A percentile compares a stretch with the other conserved stretches of the same genome.
These are phyloP conservation scores for Talaromyces funiculosus DNA, from an alignment of 2,329 filamentous ascomycete genomes.

Conservation along the genomic window DNA sequence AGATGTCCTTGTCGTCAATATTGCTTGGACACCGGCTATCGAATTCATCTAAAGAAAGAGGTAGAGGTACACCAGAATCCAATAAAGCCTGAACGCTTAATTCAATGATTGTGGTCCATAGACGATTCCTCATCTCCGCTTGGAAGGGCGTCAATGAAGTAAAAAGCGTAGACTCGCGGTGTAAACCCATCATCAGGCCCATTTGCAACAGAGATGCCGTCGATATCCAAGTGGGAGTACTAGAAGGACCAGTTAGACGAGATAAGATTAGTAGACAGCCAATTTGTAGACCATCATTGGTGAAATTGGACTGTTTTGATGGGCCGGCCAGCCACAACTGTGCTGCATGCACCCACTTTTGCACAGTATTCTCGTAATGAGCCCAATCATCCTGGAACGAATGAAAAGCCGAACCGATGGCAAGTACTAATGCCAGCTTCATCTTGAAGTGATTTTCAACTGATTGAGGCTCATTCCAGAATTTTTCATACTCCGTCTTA, in stretches of 20 bases:
- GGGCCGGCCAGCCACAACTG: conserved; percentile 35
- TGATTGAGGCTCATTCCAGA: conserved; percentile 26
- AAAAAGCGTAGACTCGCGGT: conserved; percentile 36
- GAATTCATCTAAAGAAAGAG: conserved; percentile 39
- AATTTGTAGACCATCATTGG: conserved; percentile 30
- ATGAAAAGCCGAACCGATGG: conserved; percentile 26
- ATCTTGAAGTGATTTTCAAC: conserved; percentile 20
- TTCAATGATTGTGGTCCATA: conserved; percentile 55
- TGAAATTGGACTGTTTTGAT: conserved; percentile 25
- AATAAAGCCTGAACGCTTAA: conserved; percentile 53
- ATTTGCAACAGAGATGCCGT: conserved; percentile 48
- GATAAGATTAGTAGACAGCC: conserved; percentile 30
- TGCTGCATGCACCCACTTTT: conserved; percentile 28
- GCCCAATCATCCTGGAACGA: background rate
- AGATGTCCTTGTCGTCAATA: conserved; percentile 47
- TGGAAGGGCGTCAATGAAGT: conserved; percentile 35
- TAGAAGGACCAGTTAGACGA: conserved; percentile 24
- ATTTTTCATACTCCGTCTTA: conserved; percentile 30
- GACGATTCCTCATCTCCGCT: conserved; percentile 46
- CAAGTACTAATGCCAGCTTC: conserved; percentile 29
- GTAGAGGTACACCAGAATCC: conserved; percentile 51
- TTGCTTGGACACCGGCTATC: conserved; percentile 49
- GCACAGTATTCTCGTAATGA: conserved; percentile 14
- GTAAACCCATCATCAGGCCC: conserved; percentile 50
- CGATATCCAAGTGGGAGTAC: conserved; percentile 35